Evolutionary conservation across 441 rosid genomes (phyloP).

Genomic region (Jatropha podagrica): DNA sequence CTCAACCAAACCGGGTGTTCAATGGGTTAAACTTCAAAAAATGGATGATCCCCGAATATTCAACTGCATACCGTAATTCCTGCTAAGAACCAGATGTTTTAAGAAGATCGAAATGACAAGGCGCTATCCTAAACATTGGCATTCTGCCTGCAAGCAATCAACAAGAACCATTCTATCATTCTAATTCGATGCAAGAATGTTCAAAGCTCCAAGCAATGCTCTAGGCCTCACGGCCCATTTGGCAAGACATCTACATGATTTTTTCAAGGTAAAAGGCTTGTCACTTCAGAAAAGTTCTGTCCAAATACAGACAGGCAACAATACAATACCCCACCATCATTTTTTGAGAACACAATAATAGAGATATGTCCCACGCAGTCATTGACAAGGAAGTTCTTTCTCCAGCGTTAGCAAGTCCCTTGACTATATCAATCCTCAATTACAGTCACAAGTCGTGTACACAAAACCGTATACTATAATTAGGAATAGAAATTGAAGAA

Average conservation of each 20-base stretch:
- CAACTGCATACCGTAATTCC: not conserved
- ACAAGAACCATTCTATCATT: slow-evolving; percentile 1
- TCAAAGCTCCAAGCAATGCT: not conserved
- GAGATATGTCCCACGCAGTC: slow-evolving; percentile 19
- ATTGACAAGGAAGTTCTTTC: slow-evolving; percentile 9
- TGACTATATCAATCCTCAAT: not conserved
- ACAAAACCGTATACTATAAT: not conserved
- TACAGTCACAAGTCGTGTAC: slow-evolving; percentile 9
- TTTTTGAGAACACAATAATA: slow-evolving; percentile 39
- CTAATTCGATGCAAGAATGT: slow-evolving; percentile 6
- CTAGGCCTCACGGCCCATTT: slow-evolving; percentile 1
- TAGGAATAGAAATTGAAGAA: not conserved
- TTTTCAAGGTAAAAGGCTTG: slow-evolving; percentile 21
- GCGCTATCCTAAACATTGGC: not conserved
- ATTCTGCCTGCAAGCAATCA: slow-evolving; percentile 1
- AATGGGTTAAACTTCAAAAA: not conserved
- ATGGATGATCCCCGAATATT: not conserved
- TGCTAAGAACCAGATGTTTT: not conserved
- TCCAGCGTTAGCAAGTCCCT: slow-evolving; percentile 12
- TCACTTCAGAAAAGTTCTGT: slow-evolving; percentile 20
- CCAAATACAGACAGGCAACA: slow-evolving; percentile 27
- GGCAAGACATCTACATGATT: slow-evolving; percentile 7
- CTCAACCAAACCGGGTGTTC: not conserved
- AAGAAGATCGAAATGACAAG: not conserved
- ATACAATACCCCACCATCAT: slow-evolving; percentile 40